Evolutionary conservation across 805 yeast genomes (phyloP).

Genomic region (Ogataea philodendri): DNA sequence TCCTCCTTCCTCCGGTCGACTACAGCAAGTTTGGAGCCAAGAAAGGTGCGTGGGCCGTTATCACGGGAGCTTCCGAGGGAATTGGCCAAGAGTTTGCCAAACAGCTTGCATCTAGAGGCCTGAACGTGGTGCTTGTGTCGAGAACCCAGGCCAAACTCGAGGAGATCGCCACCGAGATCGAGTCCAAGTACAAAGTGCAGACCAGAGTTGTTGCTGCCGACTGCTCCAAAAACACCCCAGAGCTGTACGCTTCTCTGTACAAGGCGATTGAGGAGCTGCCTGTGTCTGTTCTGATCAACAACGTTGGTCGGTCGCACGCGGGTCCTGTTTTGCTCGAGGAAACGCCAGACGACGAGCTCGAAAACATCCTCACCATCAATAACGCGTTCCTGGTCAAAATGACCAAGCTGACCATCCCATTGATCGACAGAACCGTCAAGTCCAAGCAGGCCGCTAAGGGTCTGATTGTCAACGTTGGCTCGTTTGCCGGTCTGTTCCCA

Average conservation of each 20-base stretch:
- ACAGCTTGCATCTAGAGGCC: constrained; percentile 83
- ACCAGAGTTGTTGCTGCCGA: constrained; percentile 76
- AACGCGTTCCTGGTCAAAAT: constrained; percentile 78
- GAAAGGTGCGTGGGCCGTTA: constrained; percentile 81
- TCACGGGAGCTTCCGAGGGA: constrained; percentile 98
- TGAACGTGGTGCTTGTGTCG: constrained; percentile 79
- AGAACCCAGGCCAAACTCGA: constrained; percentile 80
- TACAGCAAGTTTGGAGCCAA: constrained; percentile 74
- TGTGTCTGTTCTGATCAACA: constrained; percentile 78
- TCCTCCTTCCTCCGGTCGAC: constrained; percentile 58
- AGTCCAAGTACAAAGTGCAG: constrained; percentile 54
- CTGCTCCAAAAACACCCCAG: constrained; percentile 59
- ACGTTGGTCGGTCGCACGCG: constrained; percentile 92
- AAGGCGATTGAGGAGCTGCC: constrained; percentile 50
- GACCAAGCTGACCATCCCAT: constrained; percentile 76
- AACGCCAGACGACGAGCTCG: constrained; percentile 71
- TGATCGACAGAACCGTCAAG: constrained; percentile 54
- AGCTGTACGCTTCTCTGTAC: constrained; percentile 53
- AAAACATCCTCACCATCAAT: constrained; percentile 80
- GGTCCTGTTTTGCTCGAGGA: constrained; percentile 92
- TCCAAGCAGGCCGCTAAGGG: constrained; percentile 52
- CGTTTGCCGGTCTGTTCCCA: constrained; percentile 92
- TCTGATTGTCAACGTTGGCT: constrained; percentile 89
- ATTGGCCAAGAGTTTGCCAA: constrained; percentile 88
- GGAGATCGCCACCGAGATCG: constrained; percentile 60